These are phyloP conservation scores for Chaetomium tenue DNA, from an alignment of 495 filamentous ascomycete species.

Conservation along the genomic window DNA sequence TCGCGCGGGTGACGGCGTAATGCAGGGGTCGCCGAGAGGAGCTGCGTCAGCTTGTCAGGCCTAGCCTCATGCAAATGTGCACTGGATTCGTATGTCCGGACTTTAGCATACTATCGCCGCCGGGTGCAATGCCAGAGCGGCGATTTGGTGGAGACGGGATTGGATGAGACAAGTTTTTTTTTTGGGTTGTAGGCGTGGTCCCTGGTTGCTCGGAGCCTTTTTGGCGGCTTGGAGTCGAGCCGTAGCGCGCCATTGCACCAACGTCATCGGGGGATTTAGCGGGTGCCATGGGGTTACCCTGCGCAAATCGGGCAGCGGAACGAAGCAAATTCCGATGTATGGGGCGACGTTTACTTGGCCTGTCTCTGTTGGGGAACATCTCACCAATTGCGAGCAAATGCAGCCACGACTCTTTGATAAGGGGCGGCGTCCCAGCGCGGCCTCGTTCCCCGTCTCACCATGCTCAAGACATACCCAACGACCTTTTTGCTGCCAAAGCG, in stretches of 20 bases:
- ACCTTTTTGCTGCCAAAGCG: slow-evolving; percentile 28
- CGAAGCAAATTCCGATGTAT: slow-evolving; percentile 32
- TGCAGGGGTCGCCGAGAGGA: neutral
- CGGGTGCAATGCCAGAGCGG: neutral
- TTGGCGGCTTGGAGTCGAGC: neutral
- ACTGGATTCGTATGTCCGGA: neutral
- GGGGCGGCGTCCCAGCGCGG: slow-evolving; percentile 25
- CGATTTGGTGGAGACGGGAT: neutral
- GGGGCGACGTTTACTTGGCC: neutral
- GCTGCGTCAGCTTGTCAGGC: slow-evolving; percentile 15
- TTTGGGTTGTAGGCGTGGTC: neutral
- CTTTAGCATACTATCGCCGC: slow-evolving; percentile 16
- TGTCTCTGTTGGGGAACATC: neutral
- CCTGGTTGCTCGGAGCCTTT: too few species aligned
- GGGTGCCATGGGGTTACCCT: neutral
- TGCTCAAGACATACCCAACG: slow-evolving; percentile 35
- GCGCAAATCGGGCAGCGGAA: slow-evolving; percentile 26
- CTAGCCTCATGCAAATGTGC: slow-evolving; percentile 2
- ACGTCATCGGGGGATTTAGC: slow-evolving; percentile 15
- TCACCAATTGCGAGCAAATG: slow-evolving; percentile 13
- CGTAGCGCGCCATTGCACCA: neutral
- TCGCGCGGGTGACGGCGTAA: neutral
- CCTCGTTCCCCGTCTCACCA: slow-evolving; percentile 21
- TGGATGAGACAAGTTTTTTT: neutral
- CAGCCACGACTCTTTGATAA: slow-evolving; percentile 19